Base-by-base conservation (phyloP, 805 yeast genomes). In the Candida odintsovae region DNA sequence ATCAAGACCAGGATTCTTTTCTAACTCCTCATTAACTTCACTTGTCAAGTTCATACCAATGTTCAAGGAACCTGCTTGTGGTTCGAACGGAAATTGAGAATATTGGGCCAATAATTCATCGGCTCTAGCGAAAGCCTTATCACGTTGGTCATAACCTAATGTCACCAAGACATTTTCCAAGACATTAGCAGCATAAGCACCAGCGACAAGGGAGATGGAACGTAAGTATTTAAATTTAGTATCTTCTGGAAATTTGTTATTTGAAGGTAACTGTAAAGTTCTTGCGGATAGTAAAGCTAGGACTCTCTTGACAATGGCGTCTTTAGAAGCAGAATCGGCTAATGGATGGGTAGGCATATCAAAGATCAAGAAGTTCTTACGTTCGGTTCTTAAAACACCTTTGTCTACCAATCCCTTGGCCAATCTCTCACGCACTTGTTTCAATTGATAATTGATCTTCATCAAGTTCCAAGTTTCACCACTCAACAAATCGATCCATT, bases 331-430 rank as follows among this genome's bases (percentile, higher is more conserved):
- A 39, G 84, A 76, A 66, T 94, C 99, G 28, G 90, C 84, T 13
- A 94, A 79, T 8, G 99, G 99, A 67, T 95, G 99, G 9, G 99
- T 94, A 26, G 99, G 96, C 97, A 94, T 94, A 66, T 94, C 99
- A 58, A 94, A 94, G 45, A 94, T 71, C 59, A 94, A 80, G 64
- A 94, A 94, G 69, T 89, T 94, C 64, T 90, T 89, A 66, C 95
- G 81, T 67, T 94, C 99, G 8, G 99, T 94, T 70, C 97, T 83
- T 60, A 95, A 76, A 40, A 94, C 83, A 20, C 99, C 98, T 69
- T 94, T 94, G 66, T 94, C 99, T 35, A 95, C 99, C 44, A 94
- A 74, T 0, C 99, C 99, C 68, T 94, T 94, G 46, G 97, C 95
- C 53, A 94, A 74, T 57, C 99, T 77, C 68, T 94, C 99, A 62